Evolutionary conservation across 805 yeast genomes (phyloP), one percentile per base, ranked within the genome.

Genomic region (Teunomyces stri): DNA sequence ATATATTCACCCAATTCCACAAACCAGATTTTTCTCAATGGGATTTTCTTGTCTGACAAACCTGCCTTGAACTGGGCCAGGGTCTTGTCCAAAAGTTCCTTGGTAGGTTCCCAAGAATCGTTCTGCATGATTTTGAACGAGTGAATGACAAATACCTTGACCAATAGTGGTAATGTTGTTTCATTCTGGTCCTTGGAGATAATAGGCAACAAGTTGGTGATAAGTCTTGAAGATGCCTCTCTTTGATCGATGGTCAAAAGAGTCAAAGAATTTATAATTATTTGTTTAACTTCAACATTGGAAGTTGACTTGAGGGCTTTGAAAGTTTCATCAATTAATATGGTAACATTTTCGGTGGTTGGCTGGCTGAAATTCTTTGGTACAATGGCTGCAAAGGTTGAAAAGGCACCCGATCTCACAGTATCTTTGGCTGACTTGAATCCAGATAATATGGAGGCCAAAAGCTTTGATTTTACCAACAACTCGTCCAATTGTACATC

Each of bases 171-270:
- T 34, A 90, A 69, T 0, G 87, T 80, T 1, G 52, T 13, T 58
- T 92, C 98, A 55, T 89, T 88, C 40, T 82, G 79, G 57, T 92
- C 98, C 55, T 87, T 90, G 0, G 78, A 45, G 3, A 85, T 70
- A n/a, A 82, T 66, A 2, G 85, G 73, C 1, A 75, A 52, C 30
- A 89, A 58, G 0, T 66, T 72, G 1, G 66, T 57, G 2, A 78
- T 61, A 3, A 85, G 64, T 29, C 66, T 69, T 0, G 45, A 41
- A 0, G 60, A 51, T 6, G 47, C 34, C 12, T 51, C 56, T 10
- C 59, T 51, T 2, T 80, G 71, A 4, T 66, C 58, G 3, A 55
- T 34, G 5, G 46, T 46, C 3, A 63, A 51, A n/a, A 55, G 47
- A 0, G 60, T 45, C 10, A 89, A 60, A 2, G 79, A 63, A 12